Evolutionary conservation across 2,329 filamentous ascomycete genomes (phyloP), one percentile per base, ranked within the genome.

Genomic region (Aquanectria penicillioides): DNA sequence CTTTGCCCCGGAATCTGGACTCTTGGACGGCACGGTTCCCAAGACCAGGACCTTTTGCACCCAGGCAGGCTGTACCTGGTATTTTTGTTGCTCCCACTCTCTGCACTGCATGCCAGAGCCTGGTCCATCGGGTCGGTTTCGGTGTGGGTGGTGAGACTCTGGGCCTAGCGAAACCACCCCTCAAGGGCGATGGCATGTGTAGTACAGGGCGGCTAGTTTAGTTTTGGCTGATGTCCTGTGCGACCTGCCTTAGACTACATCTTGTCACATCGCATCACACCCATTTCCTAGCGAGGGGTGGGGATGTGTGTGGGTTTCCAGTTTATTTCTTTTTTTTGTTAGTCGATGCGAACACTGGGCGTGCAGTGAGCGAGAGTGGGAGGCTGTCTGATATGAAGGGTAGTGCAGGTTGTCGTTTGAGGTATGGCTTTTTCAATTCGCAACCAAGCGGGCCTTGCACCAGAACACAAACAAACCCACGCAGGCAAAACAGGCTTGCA

Each of bases 201-300:
- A 44, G 54, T 40, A 57, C 46, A 50, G 34, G 40, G 53, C 37
- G 53, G 17, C 44, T 49, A 56, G 53, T 49, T 56, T 49, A 15
- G 43, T 34, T 26, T 25, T 41, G 22, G 18, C 26, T 17, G 31
- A 48, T 33, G 28, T 33, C 25, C 46, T 50, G 46, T 57, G 40
- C 47, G 46, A 57, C 54, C 46, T 57, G 54, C 38, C 46, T 51
- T 51, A 50, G 46, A 57, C 44, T 17, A 36, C 37, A 49, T 44
- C 37, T 57, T 33, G 54, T 57, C 47, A 57, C 54, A 57, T 51
- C 18, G 37, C 54, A 57, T 46, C 46, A 51, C 54, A 51, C 54
- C 46, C 47, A 57, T 46, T 51, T 51, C 47, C 47, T 37, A 38
- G 38, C 46, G 33, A 31, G 25, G 37, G 38, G 47, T 38, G 29